Conservation (phyloP, 306 rosid genomes). For the Cyamopsis tetragonoloba region DNA sequence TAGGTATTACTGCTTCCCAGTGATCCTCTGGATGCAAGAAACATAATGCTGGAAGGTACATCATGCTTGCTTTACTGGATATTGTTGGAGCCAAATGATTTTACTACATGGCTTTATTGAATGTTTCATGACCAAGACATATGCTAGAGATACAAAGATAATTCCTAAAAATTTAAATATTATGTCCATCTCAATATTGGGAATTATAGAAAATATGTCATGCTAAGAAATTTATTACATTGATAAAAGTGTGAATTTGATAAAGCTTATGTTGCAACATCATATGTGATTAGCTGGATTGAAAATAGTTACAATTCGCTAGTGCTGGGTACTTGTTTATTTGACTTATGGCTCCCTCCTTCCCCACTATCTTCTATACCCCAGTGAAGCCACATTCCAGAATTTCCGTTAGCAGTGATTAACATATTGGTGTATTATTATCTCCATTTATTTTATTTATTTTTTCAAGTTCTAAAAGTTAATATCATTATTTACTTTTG, state of each 20-base stretch:
- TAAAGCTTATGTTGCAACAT: background rate
- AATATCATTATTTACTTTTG: slow-evolving; percentile 28
- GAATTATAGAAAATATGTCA: background rate
- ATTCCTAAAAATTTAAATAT: background rate
- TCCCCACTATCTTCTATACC: background rate
- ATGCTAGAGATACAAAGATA: background rate
- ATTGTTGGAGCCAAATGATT: slow-evolving; percentile 10
- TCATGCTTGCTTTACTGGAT: slow-evolving; percentile 3
- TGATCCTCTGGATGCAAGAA: slow-evolving; percentile 96
- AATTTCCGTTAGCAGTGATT: slow-evolving; percentile 11
- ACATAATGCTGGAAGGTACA: slow-evolving; percentile 96
- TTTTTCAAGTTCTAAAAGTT: slow-evolving; percentile 12
- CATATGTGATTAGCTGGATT: slow-evolving; percentile 3
- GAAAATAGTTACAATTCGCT: slow-evolving; percentile 13
- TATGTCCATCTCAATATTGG: background rate
- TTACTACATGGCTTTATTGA: slow-evolving; percentile 16
- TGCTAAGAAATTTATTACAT: background rate
- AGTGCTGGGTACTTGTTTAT: background rate
- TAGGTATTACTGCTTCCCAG: slow-evolving; percentile 79
- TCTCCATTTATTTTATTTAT: slow-evolving; percentile 3
- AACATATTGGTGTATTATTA: background rate
- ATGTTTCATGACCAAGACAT: slow-evolving; percentile 6
- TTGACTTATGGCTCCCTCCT: background rate
- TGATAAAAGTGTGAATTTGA: slow-evolving; percentile 6
- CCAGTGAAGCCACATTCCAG: slow-evolving; percentile 14